These are phyloP conservation scores for Chlorokybus atmophyticus DNA, from an alignment of 139 green algal genomes.

Conservation along the genomic window DNA sequence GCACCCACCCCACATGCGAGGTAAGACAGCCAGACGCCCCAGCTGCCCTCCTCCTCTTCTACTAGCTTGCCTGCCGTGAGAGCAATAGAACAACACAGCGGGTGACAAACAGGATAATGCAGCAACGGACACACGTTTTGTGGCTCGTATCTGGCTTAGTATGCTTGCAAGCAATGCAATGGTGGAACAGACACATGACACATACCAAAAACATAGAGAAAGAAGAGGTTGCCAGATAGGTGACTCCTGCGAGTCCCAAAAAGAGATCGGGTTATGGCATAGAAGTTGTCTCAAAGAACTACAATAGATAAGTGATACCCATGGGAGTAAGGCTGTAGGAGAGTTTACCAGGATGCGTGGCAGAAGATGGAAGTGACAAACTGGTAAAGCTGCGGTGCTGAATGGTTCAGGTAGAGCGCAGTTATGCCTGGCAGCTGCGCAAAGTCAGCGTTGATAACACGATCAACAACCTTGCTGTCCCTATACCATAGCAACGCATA, in stretches of 20 bases:
- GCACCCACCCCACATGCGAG: conserved; percentile 28
- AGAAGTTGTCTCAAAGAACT: too few relatives aligned
- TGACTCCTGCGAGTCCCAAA: conserved; percentile 31
- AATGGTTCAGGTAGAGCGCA: conserved; percentile 51
- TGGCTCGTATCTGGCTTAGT: not conserved
- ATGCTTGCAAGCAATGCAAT: not conserved
- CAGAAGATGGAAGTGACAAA: conserved; percentile 47
- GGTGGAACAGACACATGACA: not conserved
- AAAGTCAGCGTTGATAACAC: too few relatives aligned
- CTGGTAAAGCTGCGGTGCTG: conserved; percentile 40
- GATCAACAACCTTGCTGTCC: too few relatives aligned
- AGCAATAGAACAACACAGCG: too few relatives aligned
- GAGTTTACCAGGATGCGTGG: too few relatives aligned
- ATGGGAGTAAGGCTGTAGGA: too few relatives aligned
- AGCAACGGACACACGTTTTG: not conserved
- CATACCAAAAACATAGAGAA: conserved; percentile 38
- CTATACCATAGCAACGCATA: too few relatives aligned
- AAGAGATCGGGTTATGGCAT: too few relatives aligned
- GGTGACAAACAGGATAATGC: conserved; percentile 1
- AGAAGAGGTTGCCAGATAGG: conserved; percentile 35
- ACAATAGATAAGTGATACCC: too few relatives aligned
- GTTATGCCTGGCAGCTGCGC: conserved; percentile 31
- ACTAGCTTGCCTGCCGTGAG: conserved; percentile 35
- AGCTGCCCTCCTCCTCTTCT: conserved; percentile 38
- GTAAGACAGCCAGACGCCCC: conserved; percentile 32